phyloP scores from a whole-genome alignment of 2,329 filamentous ascomycete species.

The Beauveria sp. region DNA sequence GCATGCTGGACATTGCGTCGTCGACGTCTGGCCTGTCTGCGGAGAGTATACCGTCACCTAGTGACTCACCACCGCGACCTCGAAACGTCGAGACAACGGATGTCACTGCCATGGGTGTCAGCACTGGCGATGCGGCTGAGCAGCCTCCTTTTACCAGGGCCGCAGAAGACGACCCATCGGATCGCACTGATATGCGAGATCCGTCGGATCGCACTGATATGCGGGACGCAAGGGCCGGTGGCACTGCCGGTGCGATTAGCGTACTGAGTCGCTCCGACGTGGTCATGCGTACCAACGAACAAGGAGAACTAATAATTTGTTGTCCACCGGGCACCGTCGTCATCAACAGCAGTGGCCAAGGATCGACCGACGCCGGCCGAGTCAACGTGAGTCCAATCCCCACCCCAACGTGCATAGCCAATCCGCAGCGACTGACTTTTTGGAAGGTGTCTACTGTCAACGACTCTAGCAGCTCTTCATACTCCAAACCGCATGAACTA shows the following conservation, averaged over 20 bases:
- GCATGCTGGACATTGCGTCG: conserved; percentile 24
- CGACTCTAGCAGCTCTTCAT: conserved; percentile 11
- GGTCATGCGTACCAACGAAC: conserved; percentile 6
- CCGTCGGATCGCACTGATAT: too few relatives aligned
- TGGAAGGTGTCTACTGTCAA: conserved; percentile 15
- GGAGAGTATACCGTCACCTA: conserved; percentile 7
- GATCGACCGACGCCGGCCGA: neutral
- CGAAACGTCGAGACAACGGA: neutral
- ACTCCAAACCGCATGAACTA: conserved; percentile 12
- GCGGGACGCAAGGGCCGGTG: neutral
- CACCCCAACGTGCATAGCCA: neutral
- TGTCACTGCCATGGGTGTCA: neutral
- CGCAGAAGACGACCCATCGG: neutral
- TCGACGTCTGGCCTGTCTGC: conserved; percentile 8
- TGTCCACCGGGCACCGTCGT: conserved; percentile 10
- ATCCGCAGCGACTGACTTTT: conserved; percentile 15
- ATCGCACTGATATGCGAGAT: neutral
- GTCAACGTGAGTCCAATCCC: conserved; percentile 14
- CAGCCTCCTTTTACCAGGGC: conserved; percentile 7
- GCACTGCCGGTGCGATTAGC: neutral
- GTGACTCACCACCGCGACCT: conserved; percentile 7
- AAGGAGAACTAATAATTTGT: conserved; percentile 11
- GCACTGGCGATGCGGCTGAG: neutral
- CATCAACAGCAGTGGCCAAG: neutral
- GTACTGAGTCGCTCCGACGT: conserved; percentile 5